Percentiles rank a stretch among this genome's conserved stretches.
phyloP scores from a whole-genome alignment of 805 yeast species.

The Cyberlindnera saturnus region DNA sequence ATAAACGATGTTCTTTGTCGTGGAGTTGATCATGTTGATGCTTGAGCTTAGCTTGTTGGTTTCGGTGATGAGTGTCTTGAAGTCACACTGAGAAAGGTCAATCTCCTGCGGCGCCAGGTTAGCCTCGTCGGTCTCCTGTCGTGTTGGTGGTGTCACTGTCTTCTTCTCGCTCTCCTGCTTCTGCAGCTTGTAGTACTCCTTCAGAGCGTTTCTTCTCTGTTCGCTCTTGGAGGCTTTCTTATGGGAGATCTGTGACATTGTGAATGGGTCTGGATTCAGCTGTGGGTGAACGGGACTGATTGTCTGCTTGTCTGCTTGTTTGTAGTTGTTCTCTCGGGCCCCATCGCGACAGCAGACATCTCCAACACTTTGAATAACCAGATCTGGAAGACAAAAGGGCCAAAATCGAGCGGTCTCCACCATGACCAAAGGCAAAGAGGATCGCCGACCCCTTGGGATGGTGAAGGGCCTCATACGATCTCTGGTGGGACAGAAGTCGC shows the following conservation, averaged over 20 bases:
- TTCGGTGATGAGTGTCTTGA: constrained; percentile 27
- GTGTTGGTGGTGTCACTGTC: not conserved
- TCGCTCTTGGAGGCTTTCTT: constrained; percentile 16
- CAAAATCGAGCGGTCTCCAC: no score
- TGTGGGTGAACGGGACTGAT: no score
- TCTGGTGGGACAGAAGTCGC: not conserved
- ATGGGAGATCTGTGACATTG: constrained; percentile 13
- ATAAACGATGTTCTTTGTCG: constrained; percentile 64
- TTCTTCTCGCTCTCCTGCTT: constrained; percentile 20
- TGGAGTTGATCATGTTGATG: constrained; percentile 48
- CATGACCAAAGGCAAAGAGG: no score
- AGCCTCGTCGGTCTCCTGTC: constrained; percentile 11
- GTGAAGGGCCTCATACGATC: no score
- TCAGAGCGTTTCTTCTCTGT: constrained; percentile 34
- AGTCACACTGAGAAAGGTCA: constrained; percentile 23
- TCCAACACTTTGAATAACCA: no score
- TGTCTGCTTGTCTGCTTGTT: no score
- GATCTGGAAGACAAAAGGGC: no score
- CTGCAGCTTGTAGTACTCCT: constrained; percentile 36
- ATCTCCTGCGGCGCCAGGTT: constrained; percentile 24
- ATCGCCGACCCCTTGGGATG: no score
- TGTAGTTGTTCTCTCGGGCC: no score
- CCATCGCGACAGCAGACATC: no score
- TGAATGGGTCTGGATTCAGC: constrained; percentile 1
- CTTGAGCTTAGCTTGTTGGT: constrained; percentile 38